phyloP scores from a whole-genome alignment of 805 yeast species.

The Saccharomycopsis olivae region DNA sequence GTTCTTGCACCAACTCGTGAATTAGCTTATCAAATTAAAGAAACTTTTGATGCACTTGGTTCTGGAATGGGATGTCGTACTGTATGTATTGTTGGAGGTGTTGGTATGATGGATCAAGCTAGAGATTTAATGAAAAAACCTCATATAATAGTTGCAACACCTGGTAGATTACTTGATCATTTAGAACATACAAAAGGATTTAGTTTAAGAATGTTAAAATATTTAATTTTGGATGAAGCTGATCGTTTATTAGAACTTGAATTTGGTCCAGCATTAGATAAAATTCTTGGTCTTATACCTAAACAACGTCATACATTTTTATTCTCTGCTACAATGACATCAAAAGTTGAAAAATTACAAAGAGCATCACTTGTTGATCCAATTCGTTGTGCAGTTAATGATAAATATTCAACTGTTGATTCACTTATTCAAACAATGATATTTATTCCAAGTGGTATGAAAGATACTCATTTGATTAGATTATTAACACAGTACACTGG shows the following conservation, averaged over 20 bases:
- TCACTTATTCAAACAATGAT: slow-evolving; percentile 82
- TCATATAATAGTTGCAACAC: slow-evolving; percentile 91
- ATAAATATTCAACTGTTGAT: slow-evolving; percentile 86
- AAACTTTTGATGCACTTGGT: slow-evolving; percentile 92
- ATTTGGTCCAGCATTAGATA: slow-evolving; percentile 89
- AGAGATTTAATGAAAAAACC: slow-evolving; percentile 90
- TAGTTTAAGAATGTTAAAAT: slow-evolving; percentile 65
- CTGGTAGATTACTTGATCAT: slow-evolving; percentile 90
- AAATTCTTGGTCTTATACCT: slow-evolving; percentile 76
- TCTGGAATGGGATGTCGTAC: slow-evolving; percentile 85
- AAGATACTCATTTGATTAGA: slow-evolving; percentile 79
- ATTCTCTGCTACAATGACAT: slow-evolving; percentile 94
- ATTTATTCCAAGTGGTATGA: slow-evolving; percentile 87
- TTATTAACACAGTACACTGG: slow-evolving; percentile 75
- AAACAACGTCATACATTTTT: slow-evolving; percentile 66
- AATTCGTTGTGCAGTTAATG: slow-evolving; percentile 81
- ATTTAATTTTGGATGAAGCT: slow-evolving; percentile 92
- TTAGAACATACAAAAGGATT: slow-evolving; percentile 88
- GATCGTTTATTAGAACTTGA: slow-evolving; percentile 93
- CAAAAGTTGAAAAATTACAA: slow-evolving; percentile 88
- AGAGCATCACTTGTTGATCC: slow-evolving; percentile 86
- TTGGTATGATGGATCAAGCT: slow-evolving; percentile 97
- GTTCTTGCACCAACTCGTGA: slow-evolving; percentile 84
- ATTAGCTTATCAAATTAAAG: slow-evolving; percentile 79
- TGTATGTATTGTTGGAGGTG: slow-evolving; percentile 90